Percentiles rank a stretch among this genome's conserved stretches.
Conservation (phyloP, 805 yeast species). For the Wickerhamiella sorbophila region DNA sequence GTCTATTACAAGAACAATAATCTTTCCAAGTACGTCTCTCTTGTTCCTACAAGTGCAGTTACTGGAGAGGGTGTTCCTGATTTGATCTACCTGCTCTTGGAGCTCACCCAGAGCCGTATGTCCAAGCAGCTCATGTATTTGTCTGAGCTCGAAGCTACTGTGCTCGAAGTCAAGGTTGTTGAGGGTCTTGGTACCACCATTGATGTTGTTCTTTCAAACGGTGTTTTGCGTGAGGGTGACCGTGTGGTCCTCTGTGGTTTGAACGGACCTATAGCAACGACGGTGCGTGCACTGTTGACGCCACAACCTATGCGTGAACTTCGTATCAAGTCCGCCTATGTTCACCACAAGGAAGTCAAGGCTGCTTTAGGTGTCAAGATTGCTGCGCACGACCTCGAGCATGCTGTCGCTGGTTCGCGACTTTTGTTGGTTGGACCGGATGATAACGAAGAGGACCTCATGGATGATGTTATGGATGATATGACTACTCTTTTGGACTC, state of each 20-base stretch:
- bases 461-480: constrained; percentile 99
- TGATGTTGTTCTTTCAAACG: constrained; percentile 95
- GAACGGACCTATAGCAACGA: constrained; percentile 96
- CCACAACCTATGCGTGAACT: constrained; percentile 96
- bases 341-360: constrained; percentile 94
- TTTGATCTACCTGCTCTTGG: constrained; percentile 85
- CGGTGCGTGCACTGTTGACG: constrained; percentile 86
- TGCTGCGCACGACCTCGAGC: constrained; percentile 93
- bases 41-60: constrained; percentile 97
- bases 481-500: constrained; percentile 86
- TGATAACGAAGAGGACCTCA: constrained; percentile 92
- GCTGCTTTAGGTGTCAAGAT: constrained; percentile 98
- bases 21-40: constrained; percentile 82
- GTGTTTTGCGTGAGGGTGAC: constrained; percentile 89
- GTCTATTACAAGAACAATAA: constrained; percentile 90
- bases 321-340: constrained; percentile 91
- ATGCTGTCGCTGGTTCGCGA: constrained; percentile 98
- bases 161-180: constrained; percentile 91
- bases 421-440: constrained; percentile 89
- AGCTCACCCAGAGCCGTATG: constrained; percentile 97
- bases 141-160: constrained; percentile 87
- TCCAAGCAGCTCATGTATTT: constrained; percentile 94
- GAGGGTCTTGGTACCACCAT: constrained; percentile 99
- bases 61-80: constrained; percentile 99
- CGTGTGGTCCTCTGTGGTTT: constrained; percentile 91